These are phyloP conservation scores for Fusarium keratoplasticum DNA, from an alignment of 2,329 filamentous ascomycete species.

Conservation along the genomic window DNA sequence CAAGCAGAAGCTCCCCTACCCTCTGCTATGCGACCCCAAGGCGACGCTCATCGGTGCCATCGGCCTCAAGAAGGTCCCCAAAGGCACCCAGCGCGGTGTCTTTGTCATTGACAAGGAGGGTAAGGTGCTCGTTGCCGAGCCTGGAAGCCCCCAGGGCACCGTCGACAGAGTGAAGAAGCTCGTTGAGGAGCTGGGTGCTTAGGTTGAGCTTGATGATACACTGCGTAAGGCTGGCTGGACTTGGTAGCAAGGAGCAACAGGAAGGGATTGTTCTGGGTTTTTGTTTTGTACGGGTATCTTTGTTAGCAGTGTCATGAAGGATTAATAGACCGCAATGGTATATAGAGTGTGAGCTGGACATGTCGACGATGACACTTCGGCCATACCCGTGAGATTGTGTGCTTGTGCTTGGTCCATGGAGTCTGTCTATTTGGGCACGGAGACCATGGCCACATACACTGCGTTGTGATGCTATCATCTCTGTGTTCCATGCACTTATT, in stretches of 20 bases:
- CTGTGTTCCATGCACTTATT: neutral
- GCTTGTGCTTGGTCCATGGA: neutral
- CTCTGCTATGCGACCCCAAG: conserved; percentile 84
- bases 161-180: conserved; percentile 81
- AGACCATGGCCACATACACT: too few relatives aligned
- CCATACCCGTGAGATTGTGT: neutral
- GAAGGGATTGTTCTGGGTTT: neutral
- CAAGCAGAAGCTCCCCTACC: conserved; percentile 90
- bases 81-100: conserved; percentile 85
- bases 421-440: neutral
- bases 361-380: neutral
- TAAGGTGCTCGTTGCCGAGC: conserved; percentile 79
- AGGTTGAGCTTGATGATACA: neutral
- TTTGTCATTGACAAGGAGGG: conserved; percentile 87
- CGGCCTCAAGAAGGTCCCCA: conserved; percentile 87
- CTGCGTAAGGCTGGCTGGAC: neutral
- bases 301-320: neutral
- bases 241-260: neutral
- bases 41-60: conserved; percentile 84
- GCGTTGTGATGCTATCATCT: neutral
- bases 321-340: conserved; percentile 15
- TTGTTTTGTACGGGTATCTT: neutral
- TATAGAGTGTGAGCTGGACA: neutral
- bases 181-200: conserved; percentile 60
- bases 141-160: conserved; percentile 82